Evolutionary conservation across 331 rosid species (phyloP), one percentile per base, ranked within the genome.

Genomic region (Rosa hybrid): DNA sequence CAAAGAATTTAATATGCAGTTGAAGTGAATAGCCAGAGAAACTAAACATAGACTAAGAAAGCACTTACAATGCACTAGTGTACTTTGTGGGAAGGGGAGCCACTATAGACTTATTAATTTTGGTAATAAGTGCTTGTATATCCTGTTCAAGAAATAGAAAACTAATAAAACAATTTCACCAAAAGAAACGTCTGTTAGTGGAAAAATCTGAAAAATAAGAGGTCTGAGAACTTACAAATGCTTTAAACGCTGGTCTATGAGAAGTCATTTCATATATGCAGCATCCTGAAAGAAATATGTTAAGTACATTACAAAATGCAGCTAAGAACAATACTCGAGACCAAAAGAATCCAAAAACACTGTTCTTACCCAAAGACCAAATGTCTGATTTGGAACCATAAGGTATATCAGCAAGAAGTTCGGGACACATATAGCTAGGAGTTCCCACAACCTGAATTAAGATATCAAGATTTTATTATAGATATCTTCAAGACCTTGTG

Each of bases 341-440:
- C 72, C 30, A 81, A 75, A 60, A 38, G 68, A 84, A n/a, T 75
- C 62, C 27, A 78, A 46, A 64, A n/a, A 77, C 1, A 12, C 34
- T 9, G 72, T 67, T 72, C 90, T 75, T 81, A 96, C 99, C 99
- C 84, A 96, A 89, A 54, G 99, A 96, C 99, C 99, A 96, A 85
- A 96, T 96, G 86, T 96, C 99, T 34, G 99, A 96, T 87, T 96
- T 96, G 71, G 98, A 93, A 75, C 98, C 98, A 71, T 96, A 96
- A 74, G 99, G 99, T 83, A 96, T 96, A 87, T 96, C 99, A 60
- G 99, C 99, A 74, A 96, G 99, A 88, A 96, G 99, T 81, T 96
- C 99, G 1, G 99, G 99, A 78, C 99, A 96, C 99, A 96, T 96
- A 83, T 96, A 92, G 86, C 97, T 90, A 57, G 99, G 99, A 60